phyloP scores from a whole-genome alignment of 345 rosid genomes.

The Lenwebbia sp. region DNA sequence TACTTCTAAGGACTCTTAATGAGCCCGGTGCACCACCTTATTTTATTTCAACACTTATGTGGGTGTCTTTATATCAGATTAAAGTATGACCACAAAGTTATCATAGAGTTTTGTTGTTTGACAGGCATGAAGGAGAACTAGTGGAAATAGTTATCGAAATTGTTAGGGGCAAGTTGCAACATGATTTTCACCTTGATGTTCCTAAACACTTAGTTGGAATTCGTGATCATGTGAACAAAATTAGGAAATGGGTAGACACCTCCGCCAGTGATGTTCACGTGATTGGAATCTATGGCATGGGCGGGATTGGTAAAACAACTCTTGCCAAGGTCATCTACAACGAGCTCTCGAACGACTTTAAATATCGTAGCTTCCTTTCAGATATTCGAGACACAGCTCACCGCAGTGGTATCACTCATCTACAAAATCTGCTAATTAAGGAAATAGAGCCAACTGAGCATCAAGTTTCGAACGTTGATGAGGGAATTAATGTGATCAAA shows the following conservation, averaged over 20 bases:
- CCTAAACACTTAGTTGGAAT: neutral
- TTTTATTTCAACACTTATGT: neutral
- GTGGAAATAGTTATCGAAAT: neutral
- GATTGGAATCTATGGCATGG: neutral
- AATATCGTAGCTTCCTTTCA: neutral
- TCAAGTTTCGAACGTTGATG: neutral
- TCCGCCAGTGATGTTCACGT: neutral
- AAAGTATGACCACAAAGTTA: neutral
- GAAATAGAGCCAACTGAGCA: neutral
- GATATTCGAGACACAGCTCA: neutral
- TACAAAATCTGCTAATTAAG: neutral
- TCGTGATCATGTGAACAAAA: neutral
- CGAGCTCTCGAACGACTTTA: fast-evolving
- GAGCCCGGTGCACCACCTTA: neutral
- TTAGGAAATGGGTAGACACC: neutral
- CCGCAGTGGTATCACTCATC: neutral
- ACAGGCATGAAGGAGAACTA: neutral
- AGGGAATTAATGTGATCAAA: neutral
- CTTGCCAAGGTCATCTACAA: neutral
- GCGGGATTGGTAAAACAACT: neutral
- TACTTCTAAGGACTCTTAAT: neutral
- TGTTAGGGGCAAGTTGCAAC: neutral
- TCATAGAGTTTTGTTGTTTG: neutral
- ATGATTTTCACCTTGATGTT: neutral
- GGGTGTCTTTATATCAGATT: neutral